phyloP scores from a whole-genome alignment of 805 yeast genomes.

The Yarrowia alimentaria region DNA sequence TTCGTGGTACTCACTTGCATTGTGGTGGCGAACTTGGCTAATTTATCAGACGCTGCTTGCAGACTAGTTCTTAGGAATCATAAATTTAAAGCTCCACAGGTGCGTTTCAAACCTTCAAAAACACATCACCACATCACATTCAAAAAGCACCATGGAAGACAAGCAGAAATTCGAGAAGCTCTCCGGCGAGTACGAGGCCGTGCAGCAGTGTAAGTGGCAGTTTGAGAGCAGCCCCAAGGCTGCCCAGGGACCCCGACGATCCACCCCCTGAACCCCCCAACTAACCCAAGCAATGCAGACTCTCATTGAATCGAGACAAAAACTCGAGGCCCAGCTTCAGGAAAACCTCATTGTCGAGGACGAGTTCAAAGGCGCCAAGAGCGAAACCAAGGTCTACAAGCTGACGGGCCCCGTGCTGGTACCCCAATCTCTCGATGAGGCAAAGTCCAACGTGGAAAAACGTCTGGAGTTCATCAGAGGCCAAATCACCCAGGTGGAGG shows the following conservation, averaged over 20 bases:
- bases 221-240: too few relatives aligned
- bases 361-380: conserved; percentile 67
- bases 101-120: not conserved
- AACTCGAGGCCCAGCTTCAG: conserved; percentile 89
- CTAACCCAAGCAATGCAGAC: conserved; percentile 43
- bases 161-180: conserved; percentile 23
- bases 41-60: too few relatives aligned
- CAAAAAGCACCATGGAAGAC: conserved; percentile 1
- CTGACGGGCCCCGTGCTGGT: conserved; percentile 88
- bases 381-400: conserved; percentile 77
- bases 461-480: conserved; percentile 81
- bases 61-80: too few relatives aligned
- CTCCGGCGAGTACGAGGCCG: conserved; percentile 21
- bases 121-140: not conserved
- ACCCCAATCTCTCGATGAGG: conserved; percentile 84
- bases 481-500: conserved; percentile 78
- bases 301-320: conserved; percentile 70
- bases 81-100: not conserved
- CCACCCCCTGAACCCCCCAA: too few relatives aligned
- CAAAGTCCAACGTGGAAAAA: conserved; percentile 77
- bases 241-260: too few relatives aligned
- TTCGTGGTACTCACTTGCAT: too few relatives aligned
- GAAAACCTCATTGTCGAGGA: conserved; percentile 85
- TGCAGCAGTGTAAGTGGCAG: conserved; percentile 21
- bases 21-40: too few relatives aligned